Base-by-base conservation (phyloP, 192 early-diverging fungal species). In the Borealophlyctis nickersoniae region DNA sequence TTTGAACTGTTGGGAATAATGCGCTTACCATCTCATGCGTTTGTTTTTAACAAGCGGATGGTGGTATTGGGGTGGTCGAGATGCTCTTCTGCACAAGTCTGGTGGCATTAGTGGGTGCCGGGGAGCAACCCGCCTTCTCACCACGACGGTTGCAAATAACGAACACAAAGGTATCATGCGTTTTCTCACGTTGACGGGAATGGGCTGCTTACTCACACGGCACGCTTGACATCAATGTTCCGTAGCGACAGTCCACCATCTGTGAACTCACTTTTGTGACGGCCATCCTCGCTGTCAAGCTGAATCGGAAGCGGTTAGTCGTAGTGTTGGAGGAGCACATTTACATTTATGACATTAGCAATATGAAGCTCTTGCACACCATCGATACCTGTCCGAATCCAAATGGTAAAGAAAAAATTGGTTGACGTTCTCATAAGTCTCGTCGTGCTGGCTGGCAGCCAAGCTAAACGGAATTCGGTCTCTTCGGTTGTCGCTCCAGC, bases 21-120 rank as follows among this genome's bases (percentile, higher is more conserved):
- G 9, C 39, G 39, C 39, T 19, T 45, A 13, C 39, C 7, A 45
- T 45, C 9, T 23, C 24, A 16, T 66, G 24, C 56, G 22, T 33
- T 54, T 55, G 31, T 22, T 45, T 39, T 28, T 24, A 4, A 52
- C 58, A 55, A 88, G 89, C 82, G 23, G 91, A 91, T 71, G 89
- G 91, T 39, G 93, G 91, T 3, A 92, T 95, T 31, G 93, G 92
- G 9, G 91, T 95, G 52, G 93, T 95, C 31, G 95, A 96, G 78
- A 97, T 99, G 94, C 79, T 99, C 34, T 99, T 96, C 62, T 93
- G 88, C 59, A 99, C 96, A 3, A 92, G 89, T n/a, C 79, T 99
- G 4, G 92, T 99, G 0, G 96, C 96, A 1, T 80, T 99, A 28
- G 95, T 98, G 7, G 96, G 94, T 3, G 88, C 92, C 22, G 93